Evolutionary conservation across 1,139 yeast species (phyloP).

Genomic region (Pichia sp.): DNA sequence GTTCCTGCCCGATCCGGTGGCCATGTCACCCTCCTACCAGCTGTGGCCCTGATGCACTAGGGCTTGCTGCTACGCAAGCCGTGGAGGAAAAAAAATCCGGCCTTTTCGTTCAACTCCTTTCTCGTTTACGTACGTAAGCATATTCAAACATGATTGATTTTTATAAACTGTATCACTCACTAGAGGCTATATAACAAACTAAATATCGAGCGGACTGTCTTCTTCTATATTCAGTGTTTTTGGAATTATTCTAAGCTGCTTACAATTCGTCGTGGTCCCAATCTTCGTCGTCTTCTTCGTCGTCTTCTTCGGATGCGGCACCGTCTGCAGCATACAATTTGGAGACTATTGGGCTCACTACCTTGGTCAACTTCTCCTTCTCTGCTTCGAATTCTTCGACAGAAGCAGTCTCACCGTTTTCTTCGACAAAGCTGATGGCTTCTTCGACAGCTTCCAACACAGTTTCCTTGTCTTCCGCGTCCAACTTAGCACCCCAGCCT

Average conservation of each 20-base stretch:
- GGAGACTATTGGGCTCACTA: constrained; percentile 90
- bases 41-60: too few species aligned
- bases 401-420: constrained; percentile 77
- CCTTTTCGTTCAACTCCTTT: too few species aligned
- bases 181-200: not conserved
- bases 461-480: constrained; percentile 89
- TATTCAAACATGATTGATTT: not conserved
- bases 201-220: not conserved
- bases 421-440: constrained; percentile 83
- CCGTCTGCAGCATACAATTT: constrained; percentile 74
- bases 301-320: constrained; percentile 36
- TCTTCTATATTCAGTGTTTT: not conserved
- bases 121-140: not conserved
- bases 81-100: not conserved
- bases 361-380: constrained; percentile 75
- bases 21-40: too few species aligned
- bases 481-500: constrained; percentile 50
- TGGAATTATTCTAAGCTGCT: not conserved
- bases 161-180: not conserved
- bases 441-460: constrained; percentile 85
- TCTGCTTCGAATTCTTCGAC: constrained; percentile 93
- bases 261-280: constrained; percentile 36
- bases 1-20: too few species aligned
- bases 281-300: constrained; percentile 33
- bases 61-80: not conserved